Evolutionary conservation across 2,329 filamentous ascomycete species (phyloP), one percentile per base, ranked within the genome.

Genomic region (Thermochaetoides dissita): DNA sequence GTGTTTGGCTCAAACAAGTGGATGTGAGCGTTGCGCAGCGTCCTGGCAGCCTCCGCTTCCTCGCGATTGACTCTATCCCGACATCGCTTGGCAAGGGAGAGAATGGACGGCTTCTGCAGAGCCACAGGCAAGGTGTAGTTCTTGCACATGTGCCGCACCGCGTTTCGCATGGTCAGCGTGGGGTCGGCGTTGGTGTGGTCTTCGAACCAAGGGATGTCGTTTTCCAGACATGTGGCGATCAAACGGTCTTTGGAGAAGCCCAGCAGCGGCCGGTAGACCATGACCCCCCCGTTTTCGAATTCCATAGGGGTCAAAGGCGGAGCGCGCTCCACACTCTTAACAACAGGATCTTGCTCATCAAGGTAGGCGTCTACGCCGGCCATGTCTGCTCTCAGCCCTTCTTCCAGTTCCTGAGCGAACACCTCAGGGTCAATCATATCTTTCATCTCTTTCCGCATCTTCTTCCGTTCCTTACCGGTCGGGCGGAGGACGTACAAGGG

Each of bases 101-200:
- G 60, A 6, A 95, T 67, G 0, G 75, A 67, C 0, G 71, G 63
- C 42, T 78, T 76, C 46, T 74, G 74, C 2, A 96, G 62, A 0
- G 87, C 85, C 8, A 58, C 58, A 0, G 91, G 89, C 4, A 96
- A 63, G 3, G 59, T 55, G 44, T 79, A 62, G 5, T 70, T 61
- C 28, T 66, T 62, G 12, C 74, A 68, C 36, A 94, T 58, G 57
- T 81, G 65, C 30, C 89, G 76, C 33, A 95, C 67, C 0, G 89
- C 79, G 54, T 98, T 98, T 33, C 91, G 75, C 36, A 71, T 62
- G 0, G 91, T 94, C 45, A 93, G 63, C 0, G 79, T 86, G 7
- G 68, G 71, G 53, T 95, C 82, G 10, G 67, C 60, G 55, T 98
- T 98, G 2, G 88, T 95, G 35, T 68, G 64, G 57, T 98, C 91